A percentile compares a stretch with the other conserved stretches of the same genome.
Conservation (phyloP, 176 grass and related monocot species). For the Phyllostachys edulis region DNA sequence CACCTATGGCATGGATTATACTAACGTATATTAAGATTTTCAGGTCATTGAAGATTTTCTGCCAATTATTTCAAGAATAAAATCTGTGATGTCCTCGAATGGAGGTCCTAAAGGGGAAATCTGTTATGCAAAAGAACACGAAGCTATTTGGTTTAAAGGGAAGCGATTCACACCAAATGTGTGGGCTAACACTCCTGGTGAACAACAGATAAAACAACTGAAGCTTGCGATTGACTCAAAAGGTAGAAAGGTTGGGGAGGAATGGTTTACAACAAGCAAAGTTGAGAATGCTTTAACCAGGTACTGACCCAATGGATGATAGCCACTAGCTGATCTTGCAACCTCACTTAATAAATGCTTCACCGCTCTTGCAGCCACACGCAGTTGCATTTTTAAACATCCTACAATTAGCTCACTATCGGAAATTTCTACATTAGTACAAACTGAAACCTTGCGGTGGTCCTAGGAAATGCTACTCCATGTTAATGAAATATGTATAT, state of each 20-base stretch:
- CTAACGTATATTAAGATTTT: slow-evolving; percentile 24
- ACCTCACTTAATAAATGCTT: slow-evolving; percentile 33
- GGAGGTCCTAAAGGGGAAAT: slow-evolving; percentile 89
- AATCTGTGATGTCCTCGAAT: slow-evolving; percentile 68
- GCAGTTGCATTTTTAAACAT: background rate
- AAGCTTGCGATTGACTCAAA: slow-evolving; percentile 79
- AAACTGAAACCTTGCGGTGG: slow-evolving; percentile 13
- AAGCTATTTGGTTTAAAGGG: slow-evolving; percentile 94
- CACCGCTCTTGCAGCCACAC: background rate
- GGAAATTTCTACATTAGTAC: slow-evolving; percentile 3
- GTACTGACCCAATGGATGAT: slow-evolving; percentile 30
- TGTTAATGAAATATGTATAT: slow-evolving; percentile 1
- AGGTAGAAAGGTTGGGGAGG: slow-evolving; percentile 93
- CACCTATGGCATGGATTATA: background rate
- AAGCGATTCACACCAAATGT: slow-evolving; percentile 73
- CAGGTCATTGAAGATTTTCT: slow-evolving; percentile 81
- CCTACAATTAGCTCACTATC: background rate
- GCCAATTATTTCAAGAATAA: slow-evolving; percentile 80
- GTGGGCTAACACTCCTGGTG: slow-evolving; percentile 76
- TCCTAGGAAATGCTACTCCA: background rate
- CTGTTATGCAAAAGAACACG: slow-evolving; percentile 88
- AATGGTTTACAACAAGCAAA: slow-evolving; percentile 89
- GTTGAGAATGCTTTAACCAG: slow-evolving; percentile 82
- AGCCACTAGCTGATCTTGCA: slow-evolving; percentile 29
- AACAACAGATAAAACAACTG: slow-evolving; percentile 93